Evolutionary conservation across 352 stramenopile species (phyloP), one percentile per base, ranked within the genome.

Genomic region (Pythium dissotocum): DNA sequence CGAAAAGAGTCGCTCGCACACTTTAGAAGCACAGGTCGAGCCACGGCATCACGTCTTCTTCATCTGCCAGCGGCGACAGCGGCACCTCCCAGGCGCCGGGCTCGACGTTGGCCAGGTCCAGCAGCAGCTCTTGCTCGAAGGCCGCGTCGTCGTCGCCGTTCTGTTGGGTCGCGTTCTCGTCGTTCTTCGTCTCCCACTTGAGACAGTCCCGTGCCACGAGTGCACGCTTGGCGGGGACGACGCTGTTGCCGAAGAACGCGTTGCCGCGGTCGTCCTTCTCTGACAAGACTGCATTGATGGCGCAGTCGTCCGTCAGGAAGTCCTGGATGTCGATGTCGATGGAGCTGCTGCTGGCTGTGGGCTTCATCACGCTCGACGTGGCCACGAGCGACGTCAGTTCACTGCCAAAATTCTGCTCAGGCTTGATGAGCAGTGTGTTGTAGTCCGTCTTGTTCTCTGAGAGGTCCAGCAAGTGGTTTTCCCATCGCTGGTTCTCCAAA

Each of bases 41-140:
- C 85, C 85, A 93, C 44, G 85, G 82, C 78, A 93, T 90, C 78
- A 92, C 81, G 63, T 94, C 86, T 65, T 93, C 87, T 62, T 83
- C 77, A 42, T 95, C 85, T 67, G 93, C 93, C 61, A 95, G 72
- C 36, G 87, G 87, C 18, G 87, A 95, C 57, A 95, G 63, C 51
- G 87, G 87, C 63, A 91, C 77, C 57, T 95, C 87, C 87, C 87
- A 95, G 3, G 85, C 75, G 6, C 83, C 87, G 2, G 85, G 85
- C 70, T 91, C 80, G 24, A 93, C 85, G 51, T 79, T 93, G 46
- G 85, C 85, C 16, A 93, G 67, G 55, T 91, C 83, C 62, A 90
- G 69, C 33, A 93, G 73, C 69, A 93, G 67, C 65, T 91, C 83
- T 28, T 92, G 73, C 56, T 90, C 84, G 59, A 90, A 89, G 12